phyloP scores from a whole-genome alignment of 305 asterid genomes.

The Solanum aculeatissimum region DNA sequence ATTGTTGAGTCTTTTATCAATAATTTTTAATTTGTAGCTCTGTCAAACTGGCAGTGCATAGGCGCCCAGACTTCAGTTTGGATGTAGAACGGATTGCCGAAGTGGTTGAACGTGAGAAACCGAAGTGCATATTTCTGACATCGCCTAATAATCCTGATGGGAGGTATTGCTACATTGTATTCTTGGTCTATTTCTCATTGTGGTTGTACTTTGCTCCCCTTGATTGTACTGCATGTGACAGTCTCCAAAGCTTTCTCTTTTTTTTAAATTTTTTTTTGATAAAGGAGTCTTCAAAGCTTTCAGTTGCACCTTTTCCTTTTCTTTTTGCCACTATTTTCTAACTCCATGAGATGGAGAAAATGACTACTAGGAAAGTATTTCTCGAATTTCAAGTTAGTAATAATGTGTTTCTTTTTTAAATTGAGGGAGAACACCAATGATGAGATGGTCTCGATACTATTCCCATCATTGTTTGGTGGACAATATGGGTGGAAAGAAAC shows the following conservation, averaged over 20 bases:
- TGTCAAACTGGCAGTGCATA: slow-evolving; percentile 45
- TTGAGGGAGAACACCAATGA: not conserved
- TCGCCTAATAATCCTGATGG: slow-evolving; percentile 99
- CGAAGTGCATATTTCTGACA: slow-evolving; percentile 86
- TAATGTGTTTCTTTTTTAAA: not conserved
- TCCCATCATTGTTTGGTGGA: not conserved
- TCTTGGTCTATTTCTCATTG: not conserved
- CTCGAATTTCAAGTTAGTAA: not conserved
- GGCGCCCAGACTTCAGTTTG: slow-evolving; percentile 80
- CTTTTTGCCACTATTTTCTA: not conserved
- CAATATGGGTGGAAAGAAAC: not conserved
- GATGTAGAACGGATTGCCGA: slow-evolving; percentile 58
- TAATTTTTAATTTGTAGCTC: not conserved
- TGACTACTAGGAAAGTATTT: not conserved
- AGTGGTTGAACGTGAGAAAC: slow-evolving; percentile 74
- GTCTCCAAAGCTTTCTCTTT: not conserved
- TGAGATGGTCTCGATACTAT: not conserved
- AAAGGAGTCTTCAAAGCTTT: not conserved
- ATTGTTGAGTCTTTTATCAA: not conserved
- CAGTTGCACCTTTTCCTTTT: not conserved
- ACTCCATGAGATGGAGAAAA: not conserved
- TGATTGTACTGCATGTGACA: not conserved
- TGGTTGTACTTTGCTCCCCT: not conserved
- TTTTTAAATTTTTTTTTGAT: no score
- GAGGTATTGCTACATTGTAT: slow-evolving; percentile 37